A percentile compares a stretch with the other conserved stretches of the same genome.
Evolutionary conservation across 2,329 filamentous ascomycete species (phyloP).

Genomic region (Calonectria hawksworthii): DNA sequence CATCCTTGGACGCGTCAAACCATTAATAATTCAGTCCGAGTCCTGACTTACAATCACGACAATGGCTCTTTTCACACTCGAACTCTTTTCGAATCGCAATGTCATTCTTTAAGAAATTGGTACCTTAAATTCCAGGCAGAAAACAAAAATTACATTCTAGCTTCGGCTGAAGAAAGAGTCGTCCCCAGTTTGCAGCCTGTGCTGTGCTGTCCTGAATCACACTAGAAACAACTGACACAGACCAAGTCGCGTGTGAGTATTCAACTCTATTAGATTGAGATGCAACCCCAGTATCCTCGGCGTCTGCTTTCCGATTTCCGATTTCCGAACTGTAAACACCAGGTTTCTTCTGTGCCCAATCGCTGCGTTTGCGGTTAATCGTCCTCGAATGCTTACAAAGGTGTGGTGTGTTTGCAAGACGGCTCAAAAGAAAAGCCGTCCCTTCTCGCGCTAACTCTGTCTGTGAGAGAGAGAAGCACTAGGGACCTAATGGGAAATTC

Average conservation of each 20-base stretch:
- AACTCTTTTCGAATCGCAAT: neutral
- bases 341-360: neutral
- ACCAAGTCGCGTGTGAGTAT: neutral
- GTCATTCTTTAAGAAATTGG: neutral
- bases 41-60: neutral
- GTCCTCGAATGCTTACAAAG: neutral
- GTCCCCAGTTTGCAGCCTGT: neutral
- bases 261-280: neutral
- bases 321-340: neutral
- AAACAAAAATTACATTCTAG: neutral
- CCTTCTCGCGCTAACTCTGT: conserved; percentile 11
- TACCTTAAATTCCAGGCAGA: neutral
- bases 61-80: neutral
- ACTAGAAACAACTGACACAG: neutral
- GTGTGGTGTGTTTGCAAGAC: neutral
- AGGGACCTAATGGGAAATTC: neutral
- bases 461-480: neutral
- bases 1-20: neutral
- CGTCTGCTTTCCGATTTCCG: no score
- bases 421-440: neutral
- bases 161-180: conserved; percentile 4
- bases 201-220: neutral
- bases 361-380: neutral
- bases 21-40: neutral
- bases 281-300: neutral